Conservation (phyloP, 352 stramenopile genomes). For the Globisporangium iwayamae region DNA sequence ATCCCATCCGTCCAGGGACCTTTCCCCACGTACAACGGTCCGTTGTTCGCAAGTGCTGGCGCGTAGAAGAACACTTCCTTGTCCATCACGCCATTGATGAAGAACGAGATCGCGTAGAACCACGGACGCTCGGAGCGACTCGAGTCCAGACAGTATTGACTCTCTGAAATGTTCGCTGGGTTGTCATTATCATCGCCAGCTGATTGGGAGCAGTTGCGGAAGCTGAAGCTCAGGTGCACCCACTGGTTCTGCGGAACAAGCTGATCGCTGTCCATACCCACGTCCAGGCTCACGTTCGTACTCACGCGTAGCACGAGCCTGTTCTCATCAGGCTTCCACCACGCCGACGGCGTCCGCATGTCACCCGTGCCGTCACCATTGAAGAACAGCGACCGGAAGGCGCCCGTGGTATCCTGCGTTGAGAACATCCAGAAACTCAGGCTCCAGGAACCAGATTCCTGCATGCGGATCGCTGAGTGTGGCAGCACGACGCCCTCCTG, state of each 20-base stretch:
- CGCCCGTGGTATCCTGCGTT: slow-evolving; percentile 45
- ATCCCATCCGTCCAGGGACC: slow-evolving; percentile 69
- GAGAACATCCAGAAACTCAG: slow-evolving; percentile 70
- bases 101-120: slow-evolving; percentile 48
- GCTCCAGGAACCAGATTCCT: slow-evolving; percentile 50
- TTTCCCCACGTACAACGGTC: slow-evolving; percentile 60
- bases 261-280: slow-evolving; percentile 45
- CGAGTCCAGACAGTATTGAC: slow-evolving; percentile 12
- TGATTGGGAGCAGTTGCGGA: slow-evolving; percentile 49
- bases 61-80: slow-evolving; percentile 40
- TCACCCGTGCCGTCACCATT: slow-evolving; percentile 62
- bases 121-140: slow-evolving; percentile 15
- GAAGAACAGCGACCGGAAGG: slow-evolving; percentile 76
- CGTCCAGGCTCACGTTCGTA: slow-evolving; percentile 45
- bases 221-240: slow-evolving; percentile 68
- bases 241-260: slow-evolving; percentile 53
- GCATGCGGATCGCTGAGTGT: slow-evolving; percentile 32
- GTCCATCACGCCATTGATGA: slow-evolving; percentile 60
- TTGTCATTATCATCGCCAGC: not conserved
- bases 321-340: slow-evolving; percentile 68
- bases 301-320: slow-evolving; percentile 68
- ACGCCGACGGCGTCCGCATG: slow-evolving; percentile 77
- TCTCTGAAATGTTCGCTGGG: not conserved
- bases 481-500: slow-evolving; percentile 41
- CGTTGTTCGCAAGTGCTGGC: slow-evolving; percentile 46